Evolutionary conservation across 108 stramenopile species (phyloP).

Genomic region (Pseudonitzschia delicatissima): DNA sequence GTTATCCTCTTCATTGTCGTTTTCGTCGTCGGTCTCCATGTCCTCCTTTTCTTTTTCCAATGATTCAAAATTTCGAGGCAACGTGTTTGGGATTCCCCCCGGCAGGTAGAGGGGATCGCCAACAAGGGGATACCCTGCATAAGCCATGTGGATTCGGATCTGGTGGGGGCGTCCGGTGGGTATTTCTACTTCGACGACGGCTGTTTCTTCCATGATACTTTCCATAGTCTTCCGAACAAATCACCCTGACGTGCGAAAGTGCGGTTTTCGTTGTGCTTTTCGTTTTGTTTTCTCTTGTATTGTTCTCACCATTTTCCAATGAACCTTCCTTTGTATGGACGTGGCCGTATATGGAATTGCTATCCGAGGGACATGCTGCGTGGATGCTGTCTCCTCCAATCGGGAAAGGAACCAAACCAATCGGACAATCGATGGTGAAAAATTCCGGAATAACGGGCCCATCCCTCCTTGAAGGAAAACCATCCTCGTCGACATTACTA

Average conservation of each 20-base stretch:
- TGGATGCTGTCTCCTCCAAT: conserved; percentile 5
- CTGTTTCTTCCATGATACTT: not conserved
- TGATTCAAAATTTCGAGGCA: not conserved
- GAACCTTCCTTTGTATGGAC: no score
- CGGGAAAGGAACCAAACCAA: not conserved
- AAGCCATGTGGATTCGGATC: conserved; percentile 26
- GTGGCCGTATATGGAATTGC: not conserved
- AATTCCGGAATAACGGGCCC: not conserved
- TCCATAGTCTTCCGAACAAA: not conserved
- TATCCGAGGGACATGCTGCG: not conserved
- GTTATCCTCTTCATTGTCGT: not conserved
- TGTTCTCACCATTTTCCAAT: not conserved
- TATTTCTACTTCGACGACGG: conserved; percentile 17
- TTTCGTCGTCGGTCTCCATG: not conserved
- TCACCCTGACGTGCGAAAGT: not conserved
- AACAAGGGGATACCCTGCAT: conserved; percentile 21
- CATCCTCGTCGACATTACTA: not conserved
- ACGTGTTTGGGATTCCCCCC: not conserved
- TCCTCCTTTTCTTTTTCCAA: not conserved
- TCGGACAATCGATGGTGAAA: conserved; percentile 7
- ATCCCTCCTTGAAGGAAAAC: not conserved
- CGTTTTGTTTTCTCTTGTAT: not conserved
- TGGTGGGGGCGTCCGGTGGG: conserved; percentile 20
- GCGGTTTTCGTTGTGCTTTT: conserved; percentile 1
- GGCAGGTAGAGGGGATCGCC: conserved; percentile 16